Percentiles rank a stretch among this genome's conserved stretches.
Conservation (phyloP, 257 asterid species). For the Anisodus acutangulus region DNA sequence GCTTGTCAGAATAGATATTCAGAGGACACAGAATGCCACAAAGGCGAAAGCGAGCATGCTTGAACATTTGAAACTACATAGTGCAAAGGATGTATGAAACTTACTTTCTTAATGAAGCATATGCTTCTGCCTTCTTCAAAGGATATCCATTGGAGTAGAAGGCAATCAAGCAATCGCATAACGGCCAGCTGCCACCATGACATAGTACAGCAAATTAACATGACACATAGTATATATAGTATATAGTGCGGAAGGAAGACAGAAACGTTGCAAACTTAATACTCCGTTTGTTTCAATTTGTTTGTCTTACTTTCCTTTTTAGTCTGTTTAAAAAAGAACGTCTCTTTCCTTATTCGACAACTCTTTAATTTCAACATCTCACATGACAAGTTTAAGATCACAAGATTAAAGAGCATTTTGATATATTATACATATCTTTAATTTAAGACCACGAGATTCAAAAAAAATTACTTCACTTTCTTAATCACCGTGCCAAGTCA, state of each 20-base stretch:
- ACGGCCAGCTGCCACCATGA: constrained; percentile 75
- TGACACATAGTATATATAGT: not conserved
- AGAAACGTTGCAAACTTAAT: not conserved
- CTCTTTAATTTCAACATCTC: too few species aligned
- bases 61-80: not conserved
- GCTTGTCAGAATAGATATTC: constrained; percentile 4
- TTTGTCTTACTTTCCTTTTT: too few species aligned
- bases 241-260: not conserved
- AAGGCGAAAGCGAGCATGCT: not conserved
- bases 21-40: not conserved
- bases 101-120: constrained; percentile 88
- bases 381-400: too few species aligned
- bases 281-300: not conserved
- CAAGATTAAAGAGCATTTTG: too few species aligned
- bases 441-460: too few species aligned
- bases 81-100: constrained; percentile 18
- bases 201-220: constrained; percentile 1
- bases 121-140: constrained; percentile 84
- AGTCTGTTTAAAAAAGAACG: too few species aligned
- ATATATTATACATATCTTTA: too few species aligned
- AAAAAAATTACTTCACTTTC: too few species aligned
- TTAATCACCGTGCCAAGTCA: too few species aligned
- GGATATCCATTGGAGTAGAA: constrained; percentile 88
- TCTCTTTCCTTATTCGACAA: too few species aligned
- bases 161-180: constrained; percentile 94